Conservation (phyloP, 208 protist species). For the Leptomonas seymouri region DNA sequence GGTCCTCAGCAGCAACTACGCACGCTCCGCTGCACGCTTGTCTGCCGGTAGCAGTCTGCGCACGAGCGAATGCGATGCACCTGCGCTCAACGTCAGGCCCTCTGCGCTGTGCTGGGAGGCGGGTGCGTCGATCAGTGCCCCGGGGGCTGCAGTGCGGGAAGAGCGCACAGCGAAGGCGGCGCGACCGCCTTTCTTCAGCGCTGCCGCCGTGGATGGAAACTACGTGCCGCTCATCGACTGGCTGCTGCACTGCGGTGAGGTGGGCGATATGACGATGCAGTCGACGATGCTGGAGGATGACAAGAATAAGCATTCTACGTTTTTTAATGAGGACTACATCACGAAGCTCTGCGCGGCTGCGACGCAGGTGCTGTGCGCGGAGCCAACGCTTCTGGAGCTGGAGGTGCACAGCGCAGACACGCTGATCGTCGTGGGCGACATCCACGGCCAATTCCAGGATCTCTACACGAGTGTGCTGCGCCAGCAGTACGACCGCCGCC, state of each 20-base stretch:
- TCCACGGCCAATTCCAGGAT: conserved; percentile 82
- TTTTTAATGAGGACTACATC: conserved; percentile 40
- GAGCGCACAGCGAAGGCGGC: conserved; percentile 3
- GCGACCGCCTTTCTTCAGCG: conserved; percentile 21
- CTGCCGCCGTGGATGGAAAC: conserved; percentile 20
- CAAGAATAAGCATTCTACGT: conserved; percentile 17
- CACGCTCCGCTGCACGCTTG: conserved; percentile 7
- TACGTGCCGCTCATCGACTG: conserved; percentile 39
- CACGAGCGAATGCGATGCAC: not conserved
- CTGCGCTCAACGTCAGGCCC: conserved; percentile 5
- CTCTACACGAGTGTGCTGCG: conserved; percentile 65
- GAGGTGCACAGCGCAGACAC: conserved; percentile 39
- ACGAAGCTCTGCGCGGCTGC: conserved; percentile 43
- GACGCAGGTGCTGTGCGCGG: conserved; percentile 35
- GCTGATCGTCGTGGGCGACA: conserved; percentile 83
- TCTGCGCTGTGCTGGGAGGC: conserved; percentile 23
- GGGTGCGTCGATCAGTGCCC: conserved; percentile 7
- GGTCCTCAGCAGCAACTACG: conserved; percentile 2
- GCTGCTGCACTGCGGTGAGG: conserved; percentile 31
- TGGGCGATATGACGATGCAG: conserved; percentile 17
- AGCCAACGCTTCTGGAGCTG: conserved; percentile 47
- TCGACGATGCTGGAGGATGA: too few species aligned
- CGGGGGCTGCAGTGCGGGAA: conserved; percentile 17
- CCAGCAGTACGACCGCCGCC: conserved; percentile 60
- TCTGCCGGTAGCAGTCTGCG: conserved; percentile 14